Evolutionary conservation across 2,329 filamentous ascomycete species (phyloP).

Genomic region (Penicillium sp.): DNA sequence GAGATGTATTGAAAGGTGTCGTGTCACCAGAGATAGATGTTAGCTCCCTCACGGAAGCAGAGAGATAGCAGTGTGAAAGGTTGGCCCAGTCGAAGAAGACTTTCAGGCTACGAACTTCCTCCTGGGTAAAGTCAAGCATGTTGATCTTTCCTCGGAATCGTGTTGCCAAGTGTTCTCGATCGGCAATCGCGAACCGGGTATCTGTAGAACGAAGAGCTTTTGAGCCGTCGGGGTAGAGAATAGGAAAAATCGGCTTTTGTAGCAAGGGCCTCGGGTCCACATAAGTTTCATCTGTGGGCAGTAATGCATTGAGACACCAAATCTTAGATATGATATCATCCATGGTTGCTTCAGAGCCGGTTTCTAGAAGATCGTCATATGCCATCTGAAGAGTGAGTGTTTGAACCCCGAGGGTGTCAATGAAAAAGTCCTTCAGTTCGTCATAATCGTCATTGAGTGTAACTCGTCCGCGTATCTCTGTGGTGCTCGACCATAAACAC

Average conservation of each 20-base stretch:
- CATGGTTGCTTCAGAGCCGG: neutral
- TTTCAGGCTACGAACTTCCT: constrained; percentile 3
- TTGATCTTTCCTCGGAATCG: constrained; percentile 3
- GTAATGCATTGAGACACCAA: constrained; percentile 7
- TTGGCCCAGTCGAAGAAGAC: constrained; percentile 8
- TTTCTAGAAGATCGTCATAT: constrained; percentile 4
- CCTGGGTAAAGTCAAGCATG: constrained; percentile 5
- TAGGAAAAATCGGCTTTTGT: constrained; percentile 2
- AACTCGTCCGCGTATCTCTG: constrained; percentile 5
- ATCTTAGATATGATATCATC: constrained; percentile 5
- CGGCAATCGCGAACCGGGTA: constrained; percentile 2
- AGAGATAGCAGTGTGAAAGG: constrained; percentile 4
- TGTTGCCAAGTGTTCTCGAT: constrained; percentile 3
- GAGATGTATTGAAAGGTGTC: neutral
- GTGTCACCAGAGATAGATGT: constrained; percentile 6
- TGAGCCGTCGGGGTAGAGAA: constrained; percentile 4
- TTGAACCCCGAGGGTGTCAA: constrained; percentile 4
- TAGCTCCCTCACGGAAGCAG: constrained; percentile 1
- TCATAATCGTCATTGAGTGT: constrained; percentile 4
- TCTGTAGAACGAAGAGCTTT: neutral
- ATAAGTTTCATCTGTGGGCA: neutral
- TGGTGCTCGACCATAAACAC: constrained; percentile 10
- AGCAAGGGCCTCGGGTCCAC: neutral
- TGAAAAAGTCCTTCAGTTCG: constrained; percentile 5
- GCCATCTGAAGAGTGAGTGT: constrained; percentile 8